Conservation (phyloP, 2,329 filamentous ascomycete species). For the Ceratocystis lukuohia region DNA sequence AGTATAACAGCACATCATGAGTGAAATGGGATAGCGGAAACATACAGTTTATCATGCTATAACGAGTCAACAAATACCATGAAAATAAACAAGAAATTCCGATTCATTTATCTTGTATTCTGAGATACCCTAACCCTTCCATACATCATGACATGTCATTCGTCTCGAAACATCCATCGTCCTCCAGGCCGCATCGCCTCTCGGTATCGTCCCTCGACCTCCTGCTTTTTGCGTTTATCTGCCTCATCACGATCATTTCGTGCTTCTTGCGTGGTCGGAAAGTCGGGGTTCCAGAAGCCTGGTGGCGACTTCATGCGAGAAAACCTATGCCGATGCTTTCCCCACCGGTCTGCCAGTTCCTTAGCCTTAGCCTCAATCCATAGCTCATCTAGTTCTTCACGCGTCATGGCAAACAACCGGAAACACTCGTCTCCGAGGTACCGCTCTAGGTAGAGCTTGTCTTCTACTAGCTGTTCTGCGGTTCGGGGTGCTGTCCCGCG, state of each 20-base stretch:
- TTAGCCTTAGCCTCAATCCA: conserved; percentile 65
- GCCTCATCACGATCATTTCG: conserved; percentile 52
- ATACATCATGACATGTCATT: conserved; percentile 31
- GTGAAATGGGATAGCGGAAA: no score
- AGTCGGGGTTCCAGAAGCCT: conserved; percentile 82
- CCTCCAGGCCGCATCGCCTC: conserved; percentile 71
- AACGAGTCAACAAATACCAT: no score
- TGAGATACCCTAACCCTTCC: background rate
- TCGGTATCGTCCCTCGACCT: conserved; percentile 58
- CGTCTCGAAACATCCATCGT: conserved; percentile 70
- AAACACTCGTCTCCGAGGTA: conserved; percentile 47
- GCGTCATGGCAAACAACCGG: conserved; percentile 43
- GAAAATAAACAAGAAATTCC: no score
- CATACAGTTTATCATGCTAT: no score
- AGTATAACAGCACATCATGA: no score
- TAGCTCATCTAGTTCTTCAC: conserved; percentile 48
- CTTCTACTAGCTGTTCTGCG: conserved; percentile 28
- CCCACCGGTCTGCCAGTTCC: conserved; percentile 59
- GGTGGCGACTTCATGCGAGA: conserved; percentile 61
- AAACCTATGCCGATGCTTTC: conserved; percentile 64
- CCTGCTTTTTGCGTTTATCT: conserved; percentile 45
- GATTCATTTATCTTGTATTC: background rate
- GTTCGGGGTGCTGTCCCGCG: conserved; percentile 31
- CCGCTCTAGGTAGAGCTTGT: conserved; percentile 40
- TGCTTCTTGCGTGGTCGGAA: conserved; percentile 75